phyloP scores from a whole-genome alignment of 768 basidiomycete species.

The Pulveroboletus ravenelii region DNA sequence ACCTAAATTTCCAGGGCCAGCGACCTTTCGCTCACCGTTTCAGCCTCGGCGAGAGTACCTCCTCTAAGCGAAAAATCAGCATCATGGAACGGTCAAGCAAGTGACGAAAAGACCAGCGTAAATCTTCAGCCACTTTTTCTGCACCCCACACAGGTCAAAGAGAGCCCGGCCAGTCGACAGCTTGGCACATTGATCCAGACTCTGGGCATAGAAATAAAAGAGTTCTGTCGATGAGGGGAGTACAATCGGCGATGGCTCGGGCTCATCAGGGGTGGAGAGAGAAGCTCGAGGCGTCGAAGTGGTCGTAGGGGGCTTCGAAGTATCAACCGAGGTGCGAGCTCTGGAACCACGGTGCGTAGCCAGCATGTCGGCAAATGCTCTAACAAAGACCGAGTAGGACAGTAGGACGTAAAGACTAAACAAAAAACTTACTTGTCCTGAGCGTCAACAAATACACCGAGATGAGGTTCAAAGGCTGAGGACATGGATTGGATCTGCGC shows the following conservation, averaged over 20 bases:
- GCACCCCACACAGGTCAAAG: conserved; percentile 73
- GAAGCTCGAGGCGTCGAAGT: conserved; percentile 34
- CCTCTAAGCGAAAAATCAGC: conserved; percentile 52
- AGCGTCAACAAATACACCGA: conserved; percentile 91
- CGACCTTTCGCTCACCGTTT: conserved; percentile 51
- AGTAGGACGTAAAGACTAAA: background rate
- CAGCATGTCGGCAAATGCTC: conserved; percentile 88
- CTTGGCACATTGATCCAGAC: conserved; percentile 89
- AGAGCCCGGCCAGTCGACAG: conserved; percentile 81
- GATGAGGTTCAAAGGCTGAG: conserved; percentile 88
- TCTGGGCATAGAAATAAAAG: conserved; percentile 96
- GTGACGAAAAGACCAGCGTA: conserved; percentile 67
- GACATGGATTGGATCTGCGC: conserved; percentile 66
- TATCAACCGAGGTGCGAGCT: conserved; percentile 66
- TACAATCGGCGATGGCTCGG: conserved; percentile 55
- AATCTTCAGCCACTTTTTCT: conserved; percentile 90
- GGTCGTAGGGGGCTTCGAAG: conserved; percentile 27
- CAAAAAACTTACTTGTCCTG: conserved; percentile 78
- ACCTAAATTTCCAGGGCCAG: background rate
- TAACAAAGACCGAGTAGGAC: conserved; percentile 26
- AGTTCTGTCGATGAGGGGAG: conserved; percentile 93
- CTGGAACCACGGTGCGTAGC: conserved; percentile 66
- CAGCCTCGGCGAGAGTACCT: conserved; percentile 69
- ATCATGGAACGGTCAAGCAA: background rate
- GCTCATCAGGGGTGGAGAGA: conserved; percentile 38